Percentiles rank a stretch among this genome's conserved stretches.
Evolutionary conservation across 2,329 filamentous ascomycete species (phyloP).

Genomic region (Clarireedia homoeocarpa): DNA sequence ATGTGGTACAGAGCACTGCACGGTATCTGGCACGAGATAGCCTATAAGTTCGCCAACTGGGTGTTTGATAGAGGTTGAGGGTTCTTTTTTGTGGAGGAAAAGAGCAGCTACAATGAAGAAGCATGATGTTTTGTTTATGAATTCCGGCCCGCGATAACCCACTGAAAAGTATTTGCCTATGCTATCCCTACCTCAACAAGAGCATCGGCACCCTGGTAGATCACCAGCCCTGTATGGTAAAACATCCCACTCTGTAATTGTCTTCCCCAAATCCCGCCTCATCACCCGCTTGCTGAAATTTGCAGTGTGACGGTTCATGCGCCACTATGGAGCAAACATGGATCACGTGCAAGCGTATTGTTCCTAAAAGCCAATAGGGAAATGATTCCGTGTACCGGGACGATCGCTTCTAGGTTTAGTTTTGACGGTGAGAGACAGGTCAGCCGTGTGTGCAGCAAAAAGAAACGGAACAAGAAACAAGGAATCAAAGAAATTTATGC

Average conservation of each 20-base stretch:
- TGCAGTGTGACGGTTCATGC: constrained; percentile 1
- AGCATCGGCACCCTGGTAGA: too few species aligned
- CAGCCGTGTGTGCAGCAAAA: not conserved
- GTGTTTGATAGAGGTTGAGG: not conserved
- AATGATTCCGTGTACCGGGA: not conserved
- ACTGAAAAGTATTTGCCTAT: too few species aligned
- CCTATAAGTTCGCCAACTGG: not conserved
- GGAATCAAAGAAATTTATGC: constrained; percentile 5
- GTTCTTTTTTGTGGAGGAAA: too few species aligned
- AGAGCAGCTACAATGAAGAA: too few species aligned
- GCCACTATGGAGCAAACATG: not conserved
- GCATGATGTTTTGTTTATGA: too few species aligned
- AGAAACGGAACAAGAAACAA: constrained; percentile 1
- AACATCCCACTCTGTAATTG: not conserved
- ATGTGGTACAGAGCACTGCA: not conserved
- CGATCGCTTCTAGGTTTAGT: not conserved
- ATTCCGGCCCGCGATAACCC: too few species aligned
- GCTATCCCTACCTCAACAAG: too few species aligned
- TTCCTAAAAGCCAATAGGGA: not conserved
- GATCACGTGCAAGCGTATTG: not conserved
- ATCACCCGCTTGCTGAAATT: not conserved
- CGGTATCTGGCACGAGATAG: not conserved
- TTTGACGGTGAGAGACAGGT: not conserved
- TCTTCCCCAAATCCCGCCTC: too few species aligned
- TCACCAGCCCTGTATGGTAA: not conserved